Evolutionary conservation across 1,284 basidiomycete species (phyloP), one percentile per base, ranked within the genome.

Genomic region (Pyrrhoderma noxium): DNA sequence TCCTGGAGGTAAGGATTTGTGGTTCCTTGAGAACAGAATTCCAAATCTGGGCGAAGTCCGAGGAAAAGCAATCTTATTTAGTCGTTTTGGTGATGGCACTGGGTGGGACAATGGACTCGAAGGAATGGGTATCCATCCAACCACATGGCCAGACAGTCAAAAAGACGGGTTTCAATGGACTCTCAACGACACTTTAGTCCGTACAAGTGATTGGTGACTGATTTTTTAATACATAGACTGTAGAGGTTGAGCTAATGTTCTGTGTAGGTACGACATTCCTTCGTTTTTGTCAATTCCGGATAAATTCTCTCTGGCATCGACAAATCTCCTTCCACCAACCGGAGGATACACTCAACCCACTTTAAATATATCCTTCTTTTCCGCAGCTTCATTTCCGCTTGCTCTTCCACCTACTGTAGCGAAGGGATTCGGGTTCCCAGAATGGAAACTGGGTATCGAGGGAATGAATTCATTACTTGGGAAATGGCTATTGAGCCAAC

Each of bases 121-220:
- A 48, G 83, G 79, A 2, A 70, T 91, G 58, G 91, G 90, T 0
- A 87, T 93, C 13, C 87, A 91, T 61, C 89, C 90, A 2, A 77
- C 76, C 1, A 71, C 67, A 1, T 94, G 91, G 91, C 89, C 89
- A 1, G 82, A 93, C 66, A 89, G 80, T 59, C 69, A 65, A 45
- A 79, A 75, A 58, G 67, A 73, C 3, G 86, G 80, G 0, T 94
- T 93, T 62, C 70, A 74, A 34, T 93, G 88, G 87, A 71, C 80
- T 47, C 79, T 82, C 58, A 79, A 80, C 56, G 73, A 76, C 40
- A 87, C 79, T 0, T 64, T 75, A 21, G 81, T 93, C 8, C 73
- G 78, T 53, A 88, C 77, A 2, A 86, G 91, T 48, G 91, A 93
- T 64, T 93, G 91, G 91, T 89, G 60, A 22, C n/a, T n/a, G n/a